Evolutionary conservation across 345 rosid species (phyloP), one percentile per base, ranked within the genome.

Genomic region (Murraya koenigii): DNA sequence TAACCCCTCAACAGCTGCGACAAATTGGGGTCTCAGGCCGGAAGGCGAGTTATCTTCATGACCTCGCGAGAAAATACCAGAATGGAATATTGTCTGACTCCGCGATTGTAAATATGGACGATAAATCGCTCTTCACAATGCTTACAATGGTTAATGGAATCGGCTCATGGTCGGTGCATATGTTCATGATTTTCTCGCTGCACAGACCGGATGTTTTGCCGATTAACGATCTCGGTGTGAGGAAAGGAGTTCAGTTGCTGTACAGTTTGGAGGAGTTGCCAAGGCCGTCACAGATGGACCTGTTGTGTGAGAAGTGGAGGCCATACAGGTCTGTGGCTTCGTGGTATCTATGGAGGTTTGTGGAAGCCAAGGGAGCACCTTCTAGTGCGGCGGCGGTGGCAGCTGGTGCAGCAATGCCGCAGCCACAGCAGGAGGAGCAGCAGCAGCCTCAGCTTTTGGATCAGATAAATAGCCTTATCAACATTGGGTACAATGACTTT

Each of bases 91-190:
- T 96, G 69, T 96, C 98, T 0, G 99, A 96, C 77, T 39, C 91
- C 5, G 80, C 94, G 14, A 92, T 94, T 58, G 89, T 96, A 77
- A 87, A 85, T 78, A 92, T 96, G 98, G 98, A 96, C 74, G 99
- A 96, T 77, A 96, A 90, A 68, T 96, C 99, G 52, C 88, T 96
- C 19, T 96, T 92, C 68, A 93, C 97, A 10, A 96, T 96, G 99
- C 88, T 96, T 47, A 96, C 99, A 0, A 96, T 96, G 98, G 99
- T 96, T 44, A 94, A 94, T 67, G 99, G 98, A 62, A 96, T 96
- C 35, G 99, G 99, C 5, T 92, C 99, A 6, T 96, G 99, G 98
- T 96, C 98, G 3, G 99, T 96, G 69, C 97, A 96, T 69, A 94
- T 96, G 97, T 94, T 96, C 73, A 94, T 94, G 99, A 96, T 96